These are phyloP conservation scores for Pinus taeda DNA, from an alignment of 75 land plant species.

Conservation along the genomic window DNA sequence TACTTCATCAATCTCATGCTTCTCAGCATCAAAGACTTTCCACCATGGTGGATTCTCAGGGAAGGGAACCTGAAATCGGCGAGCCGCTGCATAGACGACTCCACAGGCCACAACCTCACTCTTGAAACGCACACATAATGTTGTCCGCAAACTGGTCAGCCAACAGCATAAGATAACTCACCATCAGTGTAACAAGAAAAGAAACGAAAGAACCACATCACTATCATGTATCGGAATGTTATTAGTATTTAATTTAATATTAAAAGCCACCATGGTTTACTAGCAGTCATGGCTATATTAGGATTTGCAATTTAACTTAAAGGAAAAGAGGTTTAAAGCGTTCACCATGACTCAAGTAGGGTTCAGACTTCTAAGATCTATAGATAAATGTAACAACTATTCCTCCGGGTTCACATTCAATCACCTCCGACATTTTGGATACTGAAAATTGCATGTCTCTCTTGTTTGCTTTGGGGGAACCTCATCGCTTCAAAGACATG, in stretches of 20 bases:
- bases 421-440: too few relatives aligned
- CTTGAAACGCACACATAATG: slow-evolving; percentile 95
- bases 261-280: too few relatives aligned
- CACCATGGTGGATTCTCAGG: slow-evolving; percentile 96
- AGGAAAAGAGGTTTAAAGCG: too few relatives aligned
- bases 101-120: slow-evolving; percentile 99
- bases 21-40: slow-evolving; percentile 89
- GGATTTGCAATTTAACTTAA: too few relatives aligned
- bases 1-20: slow-evolving; percentile 78
- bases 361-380: too few relatives aligned
- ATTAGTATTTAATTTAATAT: background rate
- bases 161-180: background rate
- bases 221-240: background rate
- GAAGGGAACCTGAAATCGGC: slow-evolving; percentile 77
- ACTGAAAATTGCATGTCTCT: too few relatives aligned
- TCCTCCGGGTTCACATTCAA: too few relatives aligned
- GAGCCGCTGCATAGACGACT: slow-evolving; percentile 97
- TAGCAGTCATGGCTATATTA: too few relatives aligned
- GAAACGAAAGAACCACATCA: background rate
- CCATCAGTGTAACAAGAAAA: background rate
- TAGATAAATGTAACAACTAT: too few relatives aligned
- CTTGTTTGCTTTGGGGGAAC: too few relatives aligned
- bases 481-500: too few relatives aligned
- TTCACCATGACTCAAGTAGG: too few relatives aligned
- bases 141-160: slow-evolving; percentile 77